Evolutionary conservation across 805 yeast species (phyloP), one percentile per base, ranked within the genome.

Genomic region (Lachancea sp.): DNA sequence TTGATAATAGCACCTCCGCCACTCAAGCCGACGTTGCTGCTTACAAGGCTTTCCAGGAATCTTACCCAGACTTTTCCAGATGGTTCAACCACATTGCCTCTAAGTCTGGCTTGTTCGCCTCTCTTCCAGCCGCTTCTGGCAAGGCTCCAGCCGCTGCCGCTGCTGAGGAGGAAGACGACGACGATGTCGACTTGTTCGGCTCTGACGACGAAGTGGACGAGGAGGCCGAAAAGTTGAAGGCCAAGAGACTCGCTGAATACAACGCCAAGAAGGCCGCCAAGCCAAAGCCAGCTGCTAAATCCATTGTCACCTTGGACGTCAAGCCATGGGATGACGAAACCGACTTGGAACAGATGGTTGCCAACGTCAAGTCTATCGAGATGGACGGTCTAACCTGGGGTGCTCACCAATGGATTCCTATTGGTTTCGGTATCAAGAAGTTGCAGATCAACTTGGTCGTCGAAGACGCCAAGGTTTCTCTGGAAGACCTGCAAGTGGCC

Each of bases 251-350:
- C 66, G 98, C 96, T 70, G 96, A 82, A 71, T 93, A 93, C 82
- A 85, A 87, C 67, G 96, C 95, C 66, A 89, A 85, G 82, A 93
- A 93, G 84, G 96, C 96, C 59, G 82, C 91, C 60, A 85, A 85
- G 77, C 88, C 98, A 65, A 89, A 89, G 81, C 89, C 98, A 65
- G 96, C 96, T 73, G 97, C 99, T 68, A 93, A 93, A 80, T 87
- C 97, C 52, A 75, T 89, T 59, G 96, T 93, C 66, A 91, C 99
- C 66, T 68, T 93, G 63, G 99, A 93, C 63, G 95, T 93, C 63
- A 93, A 93, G 83, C 98, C 97, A 76, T 93, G 99, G 99, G 99
- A 93, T 74, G 99, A 93, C 67, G 98, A 93, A 80, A 93, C 99
- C 61, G 83, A 91, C 69, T 78, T 93, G 69, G 95, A 93, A 53